phyloP scores from a whole-genome alignment of 306 rosid genomes.

The Begonia masoniana region DNA sequence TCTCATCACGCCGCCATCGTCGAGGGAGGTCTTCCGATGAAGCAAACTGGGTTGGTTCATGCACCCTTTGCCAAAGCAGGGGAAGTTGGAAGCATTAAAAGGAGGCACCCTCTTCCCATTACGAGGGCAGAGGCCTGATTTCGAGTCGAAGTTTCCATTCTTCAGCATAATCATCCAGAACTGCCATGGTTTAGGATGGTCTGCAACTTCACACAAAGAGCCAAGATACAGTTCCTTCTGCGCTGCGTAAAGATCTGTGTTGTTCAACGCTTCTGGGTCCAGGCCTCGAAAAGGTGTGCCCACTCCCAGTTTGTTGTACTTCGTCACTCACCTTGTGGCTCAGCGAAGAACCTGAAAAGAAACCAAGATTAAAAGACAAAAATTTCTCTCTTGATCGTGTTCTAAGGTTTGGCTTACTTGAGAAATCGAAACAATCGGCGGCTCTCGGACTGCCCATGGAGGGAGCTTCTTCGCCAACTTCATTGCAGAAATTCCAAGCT shows the following conservation, averaged over 20 bases:
- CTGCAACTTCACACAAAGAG: conserved; percentile 35
- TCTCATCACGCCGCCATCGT: conserved; percentile 19
- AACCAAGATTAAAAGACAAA: background rate
- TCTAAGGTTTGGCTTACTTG: conserved; percentile 15
- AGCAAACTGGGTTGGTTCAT: conserved; percentile 62
- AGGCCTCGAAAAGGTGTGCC: conserved; percentile 40
- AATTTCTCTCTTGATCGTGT: background rate
- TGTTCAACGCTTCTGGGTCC: conserved; percentile 11
- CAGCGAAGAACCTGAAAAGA: conserved; percentile 25
- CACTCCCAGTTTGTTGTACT: conserved; percentile 48
- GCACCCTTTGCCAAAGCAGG: conserved; percentile 70
- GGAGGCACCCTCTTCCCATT: conserved; percentile 45
- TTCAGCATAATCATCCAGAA: conserved; percentile 87
- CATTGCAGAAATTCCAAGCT: conserved; percentile 92
- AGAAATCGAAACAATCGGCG: conserved; percentile 71
- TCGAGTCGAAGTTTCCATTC: conserved; percentile 53
- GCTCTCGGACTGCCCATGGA: conserved; percentile 73
- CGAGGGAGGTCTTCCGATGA: conserved; percentile 33
- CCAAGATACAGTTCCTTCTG: conserved; percentile 57
- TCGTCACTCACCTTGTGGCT: conserved; percentile 31
- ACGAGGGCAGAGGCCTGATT: conserved; percentile 45
- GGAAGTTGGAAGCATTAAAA: conserved; percentile 43
- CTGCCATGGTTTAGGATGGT: conserved; percentile 57
- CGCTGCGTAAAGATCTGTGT: conserved; percentile 52
- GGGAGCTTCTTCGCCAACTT: conserved; percentile 76